Conservation (phyloP, 495 filamentous ascomycete genomes). For the Xylaria longipes region DNA sequence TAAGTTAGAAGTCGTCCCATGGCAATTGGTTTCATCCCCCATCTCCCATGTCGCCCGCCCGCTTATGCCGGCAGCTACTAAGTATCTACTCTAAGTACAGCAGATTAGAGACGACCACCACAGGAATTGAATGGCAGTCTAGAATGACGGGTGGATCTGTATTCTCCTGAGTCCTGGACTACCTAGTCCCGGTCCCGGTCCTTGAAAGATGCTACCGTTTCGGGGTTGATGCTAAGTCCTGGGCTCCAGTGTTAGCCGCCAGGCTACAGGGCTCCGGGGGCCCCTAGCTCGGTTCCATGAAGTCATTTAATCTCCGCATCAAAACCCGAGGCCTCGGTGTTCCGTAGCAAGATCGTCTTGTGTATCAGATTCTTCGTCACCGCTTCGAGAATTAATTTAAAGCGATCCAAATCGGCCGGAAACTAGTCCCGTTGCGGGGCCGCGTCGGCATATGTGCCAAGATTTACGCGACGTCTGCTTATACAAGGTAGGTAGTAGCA, state of each 20-base stretch:
- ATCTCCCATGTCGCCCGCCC: neutral
- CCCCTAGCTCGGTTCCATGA: neutral
- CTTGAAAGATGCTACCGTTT: slow-evolving; percentile 22
- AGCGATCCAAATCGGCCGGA: too few species aligned
- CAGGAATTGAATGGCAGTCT: neutral
- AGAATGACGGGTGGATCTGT: neutral
- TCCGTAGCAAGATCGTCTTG: neutral
- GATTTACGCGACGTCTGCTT: neutral
- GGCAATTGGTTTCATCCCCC: neutral
- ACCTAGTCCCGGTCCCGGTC: neutral
- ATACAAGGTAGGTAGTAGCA: neutral
- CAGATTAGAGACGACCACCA: slow-evolving; percentile 1
- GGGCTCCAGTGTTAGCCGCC: slow-evolving; percentile 20
- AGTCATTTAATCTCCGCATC: neutral
- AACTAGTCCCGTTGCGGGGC: slow-evolving; percentile 1
- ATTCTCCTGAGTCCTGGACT: slow-evolving; percentile 2
- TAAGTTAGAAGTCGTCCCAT: neutral
- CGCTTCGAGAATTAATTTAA: neutral
- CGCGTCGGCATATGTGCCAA: neutral
- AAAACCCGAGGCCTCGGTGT: slow-evolving; percentile 1
- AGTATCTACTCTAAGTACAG: neutral
- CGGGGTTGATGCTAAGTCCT: neutral
- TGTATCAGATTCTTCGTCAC: neutral
- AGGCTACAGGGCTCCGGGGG: slow-evolving; percentile 8
- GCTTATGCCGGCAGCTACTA: neutral